These are phyloP conservation scores for Hymenoscyphus scutula DNA, from an alignment of 2,329 filamentous ascomycete species.

Conservation along the genomic window DNA sequence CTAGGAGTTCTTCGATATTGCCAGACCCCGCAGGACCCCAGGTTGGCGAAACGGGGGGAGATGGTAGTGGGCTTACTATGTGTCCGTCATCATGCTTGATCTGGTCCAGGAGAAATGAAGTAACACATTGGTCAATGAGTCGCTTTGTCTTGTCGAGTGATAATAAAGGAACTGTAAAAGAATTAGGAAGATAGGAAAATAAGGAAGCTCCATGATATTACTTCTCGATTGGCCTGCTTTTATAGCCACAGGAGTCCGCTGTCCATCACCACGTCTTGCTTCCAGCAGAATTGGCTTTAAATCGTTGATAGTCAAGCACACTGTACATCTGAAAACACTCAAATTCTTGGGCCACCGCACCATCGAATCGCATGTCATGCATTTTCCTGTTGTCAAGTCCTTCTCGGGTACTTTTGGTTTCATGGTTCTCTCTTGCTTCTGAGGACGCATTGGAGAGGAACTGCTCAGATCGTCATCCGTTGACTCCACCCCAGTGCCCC, in stretches of 20 bases:
- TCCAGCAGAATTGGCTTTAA: slow-evolving; percentile 47
- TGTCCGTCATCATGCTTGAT: slow-evolving; percentile 37
- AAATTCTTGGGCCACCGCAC: slow-evolving; percentile 76
- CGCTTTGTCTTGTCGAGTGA: slow-evolving; percentile 59
- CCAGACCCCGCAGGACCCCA: slow-evolving; percentile 2
- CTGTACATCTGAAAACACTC: slow-evolving; percentile 75
- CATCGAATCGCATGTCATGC: slow-evolving; percentile 81
- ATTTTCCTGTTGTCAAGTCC: slow-evolving; percentile 68
- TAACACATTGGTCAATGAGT: slow-evolving; percentile 55
- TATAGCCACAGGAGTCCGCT: slow-evolving; percentile 20
- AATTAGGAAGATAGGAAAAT: not conserved
- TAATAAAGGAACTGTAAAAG: slow-evolving; percentile 44
- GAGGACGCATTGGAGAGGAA: slow-evolving; percentile 12
- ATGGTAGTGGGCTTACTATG: slow-evolving; percentile 20
- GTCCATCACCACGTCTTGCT: slow-evolving; percentile 30
- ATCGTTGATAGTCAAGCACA: slow-evolving; percentile 84
- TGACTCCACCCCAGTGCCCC: slow-evolving; percentile 43
- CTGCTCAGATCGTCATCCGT: slow-evolving; percentile 44
- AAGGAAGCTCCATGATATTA: not conserved
- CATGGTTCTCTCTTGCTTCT: slow-evolving; percentile 32
- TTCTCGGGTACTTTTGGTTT: slow-evolving; percentile 43
- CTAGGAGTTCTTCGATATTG: not conserved
- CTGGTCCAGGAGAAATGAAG: slow-evolving; percentile 46
- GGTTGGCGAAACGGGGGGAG: slow-evolving; percentile 25
- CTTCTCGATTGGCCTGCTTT: slow-evolving; percentile 17